Percentiles rank a stretch among this genome's conserved stretches.
phyloP scores from a whole-genome alignment of 257 asterid species.

The Solanum appendiculatum region DNA sequence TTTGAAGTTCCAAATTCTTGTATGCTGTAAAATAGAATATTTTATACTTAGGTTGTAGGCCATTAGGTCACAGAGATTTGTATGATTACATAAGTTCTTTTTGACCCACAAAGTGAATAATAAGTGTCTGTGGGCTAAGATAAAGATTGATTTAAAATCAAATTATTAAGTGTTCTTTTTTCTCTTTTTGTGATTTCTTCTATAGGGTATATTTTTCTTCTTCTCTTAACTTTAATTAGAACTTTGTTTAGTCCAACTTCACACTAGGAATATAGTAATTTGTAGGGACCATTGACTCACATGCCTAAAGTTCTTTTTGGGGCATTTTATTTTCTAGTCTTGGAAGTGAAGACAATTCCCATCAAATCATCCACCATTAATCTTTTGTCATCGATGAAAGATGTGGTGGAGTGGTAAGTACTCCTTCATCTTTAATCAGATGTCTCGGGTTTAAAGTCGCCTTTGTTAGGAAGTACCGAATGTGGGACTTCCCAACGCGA shows the following conservation, averaged over 20 bases:
- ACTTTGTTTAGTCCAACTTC: background rate
- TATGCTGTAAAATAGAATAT: background rate
- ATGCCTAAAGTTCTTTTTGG: background rate
- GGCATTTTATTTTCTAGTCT: background rate
- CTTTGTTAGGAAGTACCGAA: no score
- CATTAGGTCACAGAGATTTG: background rate
- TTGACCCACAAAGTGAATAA: background rate
- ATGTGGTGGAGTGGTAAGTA: accelerated
- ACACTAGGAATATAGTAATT: background rate
- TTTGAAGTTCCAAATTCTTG: background rate
- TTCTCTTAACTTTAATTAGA: background rate
- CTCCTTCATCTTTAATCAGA: accelerated
- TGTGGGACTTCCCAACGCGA: no score
- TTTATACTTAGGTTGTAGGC: background rate
- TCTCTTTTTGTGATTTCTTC: background rate
- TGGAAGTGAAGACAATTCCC: background rate
- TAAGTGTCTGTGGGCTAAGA: background rate
- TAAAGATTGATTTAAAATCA: background rate
- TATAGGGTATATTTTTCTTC: background rate
- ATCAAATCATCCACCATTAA: background rate
- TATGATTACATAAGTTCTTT: background rate
- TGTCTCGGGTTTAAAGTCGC: accelerated
- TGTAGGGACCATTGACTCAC: background rate
- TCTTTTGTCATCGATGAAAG: background rate
- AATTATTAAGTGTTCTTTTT: background rate